These are phyloP conservation scores for Fusarium nygamai DNA, from an alignment of 2,329 filamentous ascomycete genomes.

Conservation along the genomic window DNA sequence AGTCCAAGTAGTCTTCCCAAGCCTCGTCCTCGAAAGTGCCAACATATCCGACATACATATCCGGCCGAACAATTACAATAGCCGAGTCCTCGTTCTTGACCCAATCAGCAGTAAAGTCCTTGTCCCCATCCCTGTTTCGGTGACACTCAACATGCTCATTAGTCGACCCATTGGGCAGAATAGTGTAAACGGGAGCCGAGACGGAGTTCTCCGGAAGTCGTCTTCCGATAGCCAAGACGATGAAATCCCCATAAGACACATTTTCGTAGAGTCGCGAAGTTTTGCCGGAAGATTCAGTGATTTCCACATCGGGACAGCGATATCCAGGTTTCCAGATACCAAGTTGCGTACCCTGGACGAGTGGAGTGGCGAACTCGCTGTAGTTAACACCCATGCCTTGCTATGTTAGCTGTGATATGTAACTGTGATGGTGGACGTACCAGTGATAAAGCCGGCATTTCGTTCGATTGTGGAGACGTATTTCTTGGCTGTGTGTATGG, in stretches of 20 bases:
- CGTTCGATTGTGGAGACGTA: constrained; percentile 59
- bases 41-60: constrained; percentile 36
- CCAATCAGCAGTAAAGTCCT: constrained; percentile 16
- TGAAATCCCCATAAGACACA: constrained; percentile 4
- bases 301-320: constrained; percentile 21
- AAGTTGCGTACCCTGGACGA: neutral
- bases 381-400: constrained; percentile 31
- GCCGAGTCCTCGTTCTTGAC: neutral
- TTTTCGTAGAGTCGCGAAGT: neutral
- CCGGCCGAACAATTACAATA: constrained; percentile 26
- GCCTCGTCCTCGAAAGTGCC: neutral
- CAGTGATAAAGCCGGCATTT: constrained; percentile 60
- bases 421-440: constrained; percentile 32
- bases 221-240: neutral
- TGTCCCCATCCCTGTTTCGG: neutral
- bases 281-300: neutral
- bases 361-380: constrained; percentile 12
- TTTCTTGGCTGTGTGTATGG: constrained; percentile 53
- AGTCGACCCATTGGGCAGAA: neutral
- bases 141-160: neutral
- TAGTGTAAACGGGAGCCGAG: neutral
- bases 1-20: constrained; percentile 18
- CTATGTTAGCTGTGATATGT: neutral
- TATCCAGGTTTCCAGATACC: constrained; percentile 27
- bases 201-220: neutral